phyloP scores from a whole-genome alignment of 345 rosid species.

The Crucihimalaya himalaica region DNA sequence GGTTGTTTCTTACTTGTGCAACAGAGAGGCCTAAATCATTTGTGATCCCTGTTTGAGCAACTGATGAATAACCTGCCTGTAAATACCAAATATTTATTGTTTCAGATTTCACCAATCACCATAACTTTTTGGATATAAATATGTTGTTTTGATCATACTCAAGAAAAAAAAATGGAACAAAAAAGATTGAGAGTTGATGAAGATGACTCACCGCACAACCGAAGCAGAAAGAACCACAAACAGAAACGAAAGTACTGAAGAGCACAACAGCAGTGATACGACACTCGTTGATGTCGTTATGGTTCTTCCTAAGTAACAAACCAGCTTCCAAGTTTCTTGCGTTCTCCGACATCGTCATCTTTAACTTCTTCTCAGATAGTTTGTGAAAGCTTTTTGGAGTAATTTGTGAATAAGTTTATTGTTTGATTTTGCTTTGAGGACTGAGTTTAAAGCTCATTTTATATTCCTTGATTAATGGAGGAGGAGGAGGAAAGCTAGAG shows the following conservation, averaged over 20 bases:
- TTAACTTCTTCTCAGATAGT: neutral
- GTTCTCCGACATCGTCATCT: slow-evolving; percentile 38
- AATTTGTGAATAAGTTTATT: neutral
- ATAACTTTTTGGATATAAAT: neutral
- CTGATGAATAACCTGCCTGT: neutral
- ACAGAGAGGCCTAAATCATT: slow-evolving; percentile 48
- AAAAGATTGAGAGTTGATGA: neutral
- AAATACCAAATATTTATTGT: neutral
- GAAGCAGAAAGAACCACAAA: slow-evolving; percentile 45
- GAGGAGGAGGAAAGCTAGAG: slow-evolving; percentile 36
- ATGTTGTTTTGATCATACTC: neutral
- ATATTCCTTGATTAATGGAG: slow-evolving; percentile 38
- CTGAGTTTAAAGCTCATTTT: slow-evolving; percentile 6
- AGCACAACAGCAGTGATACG: slow-evolving; percentile 37
- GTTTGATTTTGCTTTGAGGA: neutral
- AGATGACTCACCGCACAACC: slow-evolving; percentile 44
- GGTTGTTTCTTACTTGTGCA: slow-evolving; percentile 39
- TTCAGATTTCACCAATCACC: neutral
- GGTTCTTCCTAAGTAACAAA: slow-evolving; percentile 30
- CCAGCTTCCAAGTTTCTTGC: slow-evolving; percentile 35
- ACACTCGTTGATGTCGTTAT: slow-evolving; percentile 39
- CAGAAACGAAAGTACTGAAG: slow-evolving; percentile 45
- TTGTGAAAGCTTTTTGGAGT: neutral
- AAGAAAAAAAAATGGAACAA: neutral
- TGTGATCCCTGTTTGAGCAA: slow-evolving; percentile 46